phyloP scores from a whole-genome alignment of 1,139 yeast species.

The Hyphopichia pseudoburtonii region DNA sequence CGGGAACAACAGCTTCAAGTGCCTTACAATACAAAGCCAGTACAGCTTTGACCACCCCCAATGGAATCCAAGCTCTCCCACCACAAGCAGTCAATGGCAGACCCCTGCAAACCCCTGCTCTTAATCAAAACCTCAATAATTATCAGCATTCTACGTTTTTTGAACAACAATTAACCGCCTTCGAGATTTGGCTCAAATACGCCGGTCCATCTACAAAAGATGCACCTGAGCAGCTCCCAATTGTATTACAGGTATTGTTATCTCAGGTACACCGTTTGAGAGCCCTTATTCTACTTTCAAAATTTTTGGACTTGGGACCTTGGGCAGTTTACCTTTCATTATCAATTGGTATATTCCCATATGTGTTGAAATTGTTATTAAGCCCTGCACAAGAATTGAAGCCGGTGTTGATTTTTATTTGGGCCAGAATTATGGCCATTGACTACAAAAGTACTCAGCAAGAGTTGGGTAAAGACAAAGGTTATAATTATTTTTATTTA shows the following conservation, averaged over 20 bases:
- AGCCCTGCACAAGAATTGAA: constrained; percentile 95
- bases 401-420: constrained; percentile 90
- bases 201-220: constrained; percentile 76
- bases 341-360: constrained; percentile 94
- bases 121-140: constrained; percentile 34
- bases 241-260: constrained; percentile 84
- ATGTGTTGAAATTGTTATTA: constrained; percentile 83
- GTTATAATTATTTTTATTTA: constrained; percentile 82
- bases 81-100: constrained; percentile 8
- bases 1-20: constrained; percentile 9
- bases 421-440: constrained; percentile 98
- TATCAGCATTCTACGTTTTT: constrained; percentile 92
- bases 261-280: constrained; percentile 93
- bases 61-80: constrained; percentile 6
- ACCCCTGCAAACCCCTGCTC: constrained; percentile 16
- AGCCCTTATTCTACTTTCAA: constrained; percentile 79
- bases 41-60: constrained; percentile 8
- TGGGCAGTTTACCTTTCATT: constrained; percentile 95
- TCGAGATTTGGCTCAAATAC: constrained; percentile 92
- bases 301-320: constrained; percentile 91
- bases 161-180: constrained; percentile 94
- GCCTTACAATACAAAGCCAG: constrained; percentile 1
- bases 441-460: constrained; percentile 89
- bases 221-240: constrained; percentile 95
- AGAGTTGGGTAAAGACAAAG: constrained; percentile 88